Conservation (phyloP, 2,329 filamentous ascomycete genomes). For the Metarhizium sp. region DNA sequence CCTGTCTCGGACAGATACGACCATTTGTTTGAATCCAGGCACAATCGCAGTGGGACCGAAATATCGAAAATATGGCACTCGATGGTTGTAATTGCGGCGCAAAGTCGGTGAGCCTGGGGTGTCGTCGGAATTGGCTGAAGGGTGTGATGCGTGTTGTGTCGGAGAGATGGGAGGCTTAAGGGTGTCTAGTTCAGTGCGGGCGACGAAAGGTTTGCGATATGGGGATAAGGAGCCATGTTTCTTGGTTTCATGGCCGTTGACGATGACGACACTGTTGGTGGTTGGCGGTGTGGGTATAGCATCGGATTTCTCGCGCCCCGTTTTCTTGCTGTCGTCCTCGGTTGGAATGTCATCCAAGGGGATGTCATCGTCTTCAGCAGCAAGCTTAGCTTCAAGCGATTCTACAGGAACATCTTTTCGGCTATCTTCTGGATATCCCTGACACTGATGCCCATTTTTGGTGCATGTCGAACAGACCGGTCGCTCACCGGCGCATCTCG, state of each 20-base stretch:
- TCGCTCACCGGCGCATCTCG: constrained; percentile 64
- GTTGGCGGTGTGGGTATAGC: background rate
- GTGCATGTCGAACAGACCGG: constrained; percentile 64
- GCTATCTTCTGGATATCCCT: constrained; percentile 52
- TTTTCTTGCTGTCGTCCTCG: constrained; percentile 3
- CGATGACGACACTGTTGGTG: background rate
- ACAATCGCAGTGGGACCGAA: constrained; percentile 88
- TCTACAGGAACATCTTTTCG: constrained; percentile 31
- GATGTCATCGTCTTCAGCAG: constrained; percentile 8
- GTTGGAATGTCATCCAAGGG: constrained; percentile 1
- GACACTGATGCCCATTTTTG: constrained; percentile 60
- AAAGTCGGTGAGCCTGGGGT: constrained; percentile 31
- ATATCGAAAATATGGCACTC: constrained; percentile 83
- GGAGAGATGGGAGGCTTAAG: constrained; percentile 6
- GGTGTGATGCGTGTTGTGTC: constrained; percentile 6
- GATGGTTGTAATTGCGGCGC: constrained; percentile 45
- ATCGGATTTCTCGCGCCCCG: background rate
- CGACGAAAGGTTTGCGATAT: background rate
- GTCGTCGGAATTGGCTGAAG: constrained; percentile 13
- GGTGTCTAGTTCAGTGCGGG: background rate
- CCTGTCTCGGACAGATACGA: constrained; percentile 62
- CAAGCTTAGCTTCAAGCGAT: constrained; percentile 11
- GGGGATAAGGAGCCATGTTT: background rate
- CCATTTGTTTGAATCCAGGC: constrained; percentile 89
- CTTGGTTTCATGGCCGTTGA: background rate